Evolutionary conservation across 208 protist species (phyloP), one percentile per base, ranked within the genome.

Genomic region (Acanthamoeba royreba): DNA sequence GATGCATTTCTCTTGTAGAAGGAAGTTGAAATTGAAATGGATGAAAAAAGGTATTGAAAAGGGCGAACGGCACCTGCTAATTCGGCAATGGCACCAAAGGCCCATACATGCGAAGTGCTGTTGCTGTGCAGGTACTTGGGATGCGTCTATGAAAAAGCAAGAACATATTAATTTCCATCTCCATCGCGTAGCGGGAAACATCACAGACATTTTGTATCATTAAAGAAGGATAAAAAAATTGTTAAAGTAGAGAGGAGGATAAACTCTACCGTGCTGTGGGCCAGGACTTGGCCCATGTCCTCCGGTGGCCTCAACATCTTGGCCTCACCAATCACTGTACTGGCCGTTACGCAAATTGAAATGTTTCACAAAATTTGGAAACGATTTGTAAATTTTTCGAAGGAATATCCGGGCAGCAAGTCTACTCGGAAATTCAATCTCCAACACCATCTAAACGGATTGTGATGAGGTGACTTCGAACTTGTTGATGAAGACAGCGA

Each of bases 61-160:
- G 11, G 25, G 7, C 7, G 42, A 31, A 46, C 22, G 19, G n/a
- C 15, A 85, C 74, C 74, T 52, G 31, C 40, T 40, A 85, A 31
- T 42, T 85, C 74, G 28, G 74, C 74, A 52, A 85, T 85, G 4
- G 74, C 74, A 31, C 74, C 74, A 85, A 85, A 85, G 8, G 45
- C 74, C 74, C 74, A 85, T 8, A 85, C 74, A 49, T 85, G 74
- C 9, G 74, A 85, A 2, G 74, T 85, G 25, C 74, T 85, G 74
- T 85, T 85, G 38, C 74, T 85, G 74, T 85, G 74, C 49, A 85
- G n/a, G 45, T 53, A 85, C 49, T 85, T 85, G 33, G 74, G 74
- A 85, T 85, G 74, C 22, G 74, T 85, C 74, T 85, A 42, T 11
- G 22, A 0, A 11, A 0, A 72, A 40, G 13, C 49, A 19, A 19